Evolutionary conservation across 306 rosid genomes (phyloP).

Genomic region (Ceratonia siliqua): DNA sequence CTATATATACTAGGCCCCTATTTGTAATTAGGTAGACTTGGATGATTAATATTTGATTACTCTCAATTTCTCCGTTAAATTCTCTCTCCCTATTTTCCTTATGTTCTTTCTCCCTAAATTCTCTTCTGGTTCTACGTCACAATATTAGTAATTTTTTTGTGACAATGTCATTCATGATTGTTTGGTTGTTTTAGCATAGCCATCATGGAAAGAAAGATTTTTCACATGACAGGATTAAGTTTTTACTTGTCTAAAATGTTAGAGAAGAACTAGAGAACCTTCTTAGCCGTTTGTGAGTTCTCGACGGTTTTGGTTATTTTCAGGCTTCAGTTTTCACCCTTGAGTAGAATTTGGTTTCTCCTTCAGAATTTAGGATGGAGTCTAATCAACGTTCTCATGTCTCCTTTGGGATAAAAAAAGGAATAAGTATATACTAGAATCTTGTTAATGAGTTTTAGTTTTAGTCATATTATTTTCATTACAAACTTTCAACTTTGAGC

Average conservation of each 20-base stretch:
- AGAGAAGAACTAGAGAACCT: not conserved
- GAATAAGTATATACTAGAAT: not conserved
- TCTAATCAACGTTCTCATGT: not conserved
- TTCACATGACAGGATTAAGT: not conserved
- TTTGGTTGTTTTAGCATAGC: not conserved
- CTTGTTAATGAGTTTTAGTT: not conserved
- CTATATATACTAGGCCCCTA: no score
- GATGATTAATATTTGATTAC: no score
- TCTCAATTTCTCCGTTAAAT: no score
- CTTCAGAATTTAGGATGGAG: not conserved
- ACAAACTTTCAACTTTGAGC: conserved; percentile 7
- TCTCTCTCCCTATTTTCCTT: no score
- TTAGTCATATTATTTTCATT: not conserved
- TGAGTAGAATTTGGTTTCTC: not conserved
- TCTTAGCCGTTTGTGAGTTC: not conserved
- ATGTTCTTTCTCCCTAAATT: no score
- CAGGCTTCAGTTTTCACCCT: not conserved
- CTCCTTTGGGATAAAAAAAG: not conserved
- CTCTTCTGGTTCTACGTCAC: no score
- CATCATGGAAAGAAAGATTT: not conserved
- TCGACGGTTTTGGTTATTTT: not conserved
- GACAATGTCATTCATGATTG: not conserved
- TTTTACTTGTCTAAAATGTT: not conserved
- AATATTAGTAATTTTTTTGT: no score
- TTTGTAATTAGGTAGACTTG: no score